Conservation (phyloP, 2,329 filamentous ascomycete species). For the Microsporum ferrugineum region DNA sequence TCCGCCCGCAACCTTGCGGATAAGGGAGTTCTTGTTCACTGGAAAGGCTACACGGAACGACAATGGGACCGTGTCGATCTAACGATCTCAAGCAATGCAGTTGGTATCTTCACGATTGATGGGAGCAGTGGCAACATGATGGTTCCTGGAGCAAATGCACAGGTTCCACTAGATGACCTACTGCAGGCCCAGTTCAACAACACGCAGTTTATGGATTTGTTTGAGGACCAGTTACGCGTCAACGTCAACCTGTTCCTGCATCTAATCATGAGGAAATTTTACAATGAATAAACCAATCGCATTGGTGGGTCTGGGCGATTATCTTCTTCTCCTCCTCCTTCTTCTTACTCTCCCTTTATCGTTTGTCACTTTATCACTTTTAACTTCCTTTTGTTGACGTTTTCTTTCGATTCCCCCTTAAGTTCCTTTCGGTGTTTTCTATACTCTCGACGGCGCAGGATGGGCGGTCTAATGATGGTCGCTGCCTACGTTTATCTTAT, state of each 20-base stretch:
- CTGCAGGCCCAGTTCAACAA: slow-evolving; percentile 96
- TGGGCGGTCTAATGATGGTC: slow-evolving; percentile 2
- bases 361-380: neutral
- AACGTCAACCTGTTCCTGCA: slow-evolving; percentile 97
- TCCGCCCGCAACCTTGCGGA: slow-evolving; percentile 77
- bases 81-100: slow-evolving; percentile 86
- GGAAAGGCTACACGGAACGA: slow-evolving; percentile 68
- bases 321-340: neutral
- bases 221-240: slow-evolving; percentile 73
- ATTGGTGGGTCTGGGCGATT: slow-evolving; percentile 2
- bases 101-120: slow-evolving; percentile 87
- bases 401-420: neutral
- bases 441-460: neutral
- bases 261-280: slow-evolving; percentile 98
- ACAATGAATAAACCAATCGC: slow-evolving; percentile 35
- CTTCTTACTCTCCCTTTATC: neutral
- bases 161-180: slow-evolving; percentile 82
- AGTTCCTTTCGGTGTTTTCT: slow-evolving; percentile 1
- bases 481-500: slow-evolving; percentile 11
- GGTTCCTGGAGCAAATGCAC: slow-evolving; percentile 73
- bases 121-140: slow-evolving; percentile 86
- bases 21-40: slow-evolving; percentile 88
- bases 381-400: neutral
- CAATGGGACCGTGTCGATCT: slow-evolving; percentile 90
- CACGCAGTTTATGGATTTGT: slow-evolving; percentile 89